phyloP scores from a whole-genome alignment of 2,329 filamentous ascomycete genomes.

The Talaromyces funiculosus region DNA sequence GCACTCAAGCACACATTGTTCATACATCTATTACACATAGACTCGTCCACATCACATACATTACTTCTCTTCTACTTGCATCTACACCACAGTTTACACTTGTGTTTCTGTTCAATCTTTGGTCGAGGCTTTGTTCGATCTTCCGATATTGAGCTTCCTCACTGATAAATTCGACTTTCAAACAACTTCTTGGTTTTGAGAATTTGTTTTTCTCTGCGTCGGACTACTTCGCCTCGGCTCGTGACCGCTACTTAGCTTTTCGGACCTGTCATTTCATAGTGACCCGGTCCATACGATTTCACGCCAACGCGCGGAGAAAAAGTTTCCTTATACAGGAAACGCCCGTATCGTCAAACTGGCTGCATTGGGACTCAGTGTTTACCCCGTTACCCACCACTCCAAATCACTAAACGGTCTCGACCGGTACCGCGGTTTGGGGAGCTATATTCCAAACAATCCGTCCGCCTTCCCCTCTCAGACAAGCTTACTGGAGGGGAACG shows the following conservation, averaged over 20 bases:
- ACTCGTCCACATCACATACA: not conserved
- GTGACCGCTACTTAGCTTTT: constrained; percentile 3
- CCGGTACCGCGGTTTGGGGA: constrained; percentile 26
- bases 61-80: not conserved
- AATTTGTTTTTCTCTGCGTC: not conserved
- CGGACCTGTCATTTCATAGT: not conserved
- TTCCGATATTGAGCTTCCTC: not conserved
- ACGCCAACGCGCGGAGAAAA: not conserved
- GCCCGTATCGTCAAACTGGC: constrained; percentile 31
- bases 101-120: not conserved
- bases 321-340: not conserved
- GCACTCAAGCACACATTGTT: not conserved
- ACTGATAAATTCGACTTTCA: not conserved
- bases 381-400: constrained; percentile 31
- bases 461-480: constrained; percentile 35
- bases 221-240: not conserved
- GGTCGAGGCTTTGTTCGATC: not conserved
- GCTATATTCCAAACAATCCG: constrained; percentile 20
- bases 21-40: not conserved
- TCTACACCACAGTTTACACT: not conserved
- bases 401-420: constrained; percentile 27
- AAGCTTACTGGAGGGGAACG: constrained; percentile 27
- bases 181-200: not conserved
- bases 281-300: not conserved
- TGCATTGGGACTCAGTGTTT: constrained; percentile 35